Percentiles rank a stretch among this genome's conserved stretches.
Evolutionary conservation across 129 eudicot species (phyloP).

Genomic region (Mikania micrantha): DNA sequence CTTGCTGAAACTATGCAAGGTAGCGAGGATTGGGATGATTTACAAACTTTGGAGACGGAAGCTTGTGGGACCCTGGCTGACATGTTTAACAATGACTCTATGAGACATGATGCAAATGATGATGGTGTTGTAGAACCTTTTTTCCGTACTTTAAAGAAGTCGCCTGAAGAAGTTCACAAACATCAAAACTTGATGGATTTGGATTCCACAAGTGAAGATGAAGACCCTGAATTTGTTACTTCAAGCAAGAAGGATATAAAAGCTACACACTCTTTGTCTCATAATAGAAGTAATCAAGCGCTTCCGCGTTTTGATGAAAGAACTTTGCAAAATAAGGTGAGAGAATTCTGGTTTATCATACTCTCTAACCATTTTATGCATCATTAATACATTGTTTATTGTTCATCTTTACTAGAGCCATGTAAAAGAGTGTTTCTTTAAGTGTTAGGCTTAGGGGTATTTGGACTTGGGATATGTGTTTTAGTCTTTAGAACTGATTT

Average conservation of each 20-base stretch:
- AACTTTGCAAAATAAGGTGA: slow-evolving; percentile 38
- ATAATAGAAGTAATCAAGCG: slow-evolving; percentile 23
- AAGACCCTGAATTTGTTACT: slow-evolving; percentile 35
- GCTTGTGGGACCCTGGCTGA: slow-evolving; percentile 80
- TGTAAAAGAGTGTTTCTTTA: neutral
- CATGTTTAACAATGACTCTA: slow-evolving; percentile 50
- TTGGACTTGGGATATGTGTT: neutral
- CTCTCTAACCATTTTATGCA: neutral
- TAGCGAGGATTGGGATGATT: slow-evolving; percentile 93
- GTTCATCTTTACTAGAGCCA: neutral
- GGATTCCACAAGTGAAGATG: slow-evolving; percentile 77
- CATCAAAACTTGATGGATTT: slow-evolving; percentile 40
- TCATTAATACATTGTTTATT: neutral
- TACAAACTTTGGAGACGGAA: slow-evolving; percentile 73
- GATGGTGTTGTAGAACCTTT: slow-evolving; percentile 26
- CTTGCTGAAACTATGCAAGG: slow-evolving; percentile 82
- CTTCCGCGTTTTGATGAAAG: slow-evolving; percentile 12
- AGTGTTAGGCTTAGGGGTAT: neutral
- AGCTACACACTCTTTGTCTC: slow-evolving; percentile 16
- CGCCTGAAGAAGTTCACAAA: slow-evolving; percentile 36
- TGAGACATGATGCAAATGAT: slow-evolving; percentile 15
- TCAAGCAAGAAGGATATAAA: slow-evolving; percentile 17
- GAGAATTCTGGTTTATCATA: slow-evolving; percentile 14
- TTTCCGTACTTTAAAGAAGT: slow-evolving; percentile 41
- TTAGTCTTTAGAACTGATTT: neutral